Conservation (phyloP, 176 grass and related monocot species). For the Oryza glumipatula region DNA sequence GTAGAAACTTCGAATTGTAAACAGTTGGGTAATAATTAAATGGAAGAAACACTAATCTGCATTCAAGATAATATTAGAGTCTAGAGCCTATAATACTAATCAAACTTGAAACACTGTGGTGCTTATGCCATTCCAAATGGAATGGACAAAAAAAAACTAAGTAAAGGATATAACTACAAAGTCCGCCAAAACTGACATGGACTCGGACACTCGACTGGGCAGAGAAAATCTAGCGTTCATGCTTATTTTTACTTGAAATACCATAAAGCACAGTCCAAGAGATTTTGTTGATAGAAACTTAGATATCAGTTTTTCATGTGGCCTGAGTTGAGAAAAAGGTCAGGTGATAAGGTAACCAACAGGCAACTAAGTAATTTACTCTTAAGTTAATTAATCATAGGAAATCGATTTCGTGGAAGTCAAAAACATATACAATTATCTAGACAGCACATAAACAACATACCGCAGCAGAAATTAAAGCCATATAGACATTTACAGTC, state of each 20-base stretch:
- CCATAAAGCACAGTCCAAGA: conserved; percentile 9
- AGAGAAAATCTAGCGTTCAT: conserved; percentile 9
- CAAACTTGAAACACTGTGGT: conserved; percentile 42
- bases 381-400: conserved; percentile 9
- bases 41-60: not conserved
- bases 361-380: conserved; percentile 1
- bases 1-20: conserved; percentile 12
- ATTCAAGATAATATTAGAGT: not conserved
- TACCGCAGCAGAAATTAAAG: conserved; percentile 91
- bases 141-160: not conserved
- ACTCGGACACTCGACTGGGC: not conserved
- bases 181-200: conserved; percentile 11
- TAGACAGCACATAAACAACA: conserved; percentile 42
- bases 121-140: conserved; percentile 14
- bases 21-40: conserved; percentile 20
- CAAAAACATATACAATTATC: conserved; percentile 34
- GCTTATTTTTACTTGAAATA: conserved; percentile 17
- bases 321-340: not conserved
- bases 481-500: conserved; percentile 91
- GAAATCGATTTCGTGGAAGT: not conserved
- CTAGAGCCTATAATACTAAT: not conserved
- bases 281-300: conserved; percentile 2
- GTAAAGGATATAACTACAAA: not conserved
- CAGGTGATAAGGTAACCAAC: conserved; percentile 12
- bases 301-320: conserved; percentile 17